Conservation (phyloP, 129 eudicot genomes). For the Helichrysum umbraculigerum region DNA sequence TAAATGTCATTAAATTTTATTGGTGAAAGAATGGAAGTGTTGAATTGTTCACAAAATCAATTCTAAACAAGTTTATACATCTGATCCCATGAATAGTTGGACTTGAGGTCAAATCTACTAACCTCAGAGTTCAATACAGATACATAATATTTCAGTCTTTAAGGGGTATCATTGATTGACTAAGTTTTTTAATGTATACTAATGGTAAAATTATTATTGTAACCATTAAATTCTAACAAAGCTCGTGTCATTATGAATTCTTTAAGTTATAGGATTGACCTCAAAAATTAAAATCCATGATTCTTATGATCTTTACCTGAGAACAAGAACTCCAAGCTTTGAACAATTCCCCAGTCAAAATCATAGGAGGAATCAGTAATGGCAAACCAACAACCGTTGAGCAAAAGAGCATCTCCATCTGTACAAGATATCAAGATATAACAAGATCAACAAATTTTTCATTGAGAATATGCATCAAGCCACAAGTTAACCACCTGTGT, state of each 20-base stretch:
- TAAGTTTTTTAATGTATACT: not conserved
- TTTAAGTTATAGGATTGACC: not conserved
- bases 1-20: not conserved
- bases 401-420: conserved; percentile 94
- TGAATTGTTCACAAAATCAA: not conserved
- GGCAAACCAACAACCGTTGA: conserved; percentile 84
- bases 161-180: not conserved
- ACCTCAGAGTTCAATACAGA: not conserved
- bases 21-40: not conserved
- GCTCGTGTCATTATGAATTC: not conserved
- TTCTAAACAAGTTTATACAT: not conserved
- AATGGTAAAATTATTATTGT: too few relatives aligned
- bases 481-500: conserved; percentile 53
- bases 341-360: conserved; percentile 73
- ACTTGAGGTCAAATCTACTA: not conserved
- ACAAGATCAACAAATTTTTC: not conserved
- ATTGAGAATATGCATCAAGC: not conserved
- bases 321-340: conserved; percentile 74
- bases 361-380: conserved; percentile 81
- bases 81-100: not conserved
- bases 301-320: conserved; percentile 38
- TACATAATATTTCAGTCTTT: not conserved
- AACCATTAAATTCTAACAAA: too few relatives aligned
- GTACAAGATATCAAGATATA: not conserved
- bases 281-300: not conserved